Percentiles rank a stretch among this genome's conserved stretches.
Evolutionary conservation across 306 rosid genomes (phyloP).

Genomic region (Betula pendula): DNA sequence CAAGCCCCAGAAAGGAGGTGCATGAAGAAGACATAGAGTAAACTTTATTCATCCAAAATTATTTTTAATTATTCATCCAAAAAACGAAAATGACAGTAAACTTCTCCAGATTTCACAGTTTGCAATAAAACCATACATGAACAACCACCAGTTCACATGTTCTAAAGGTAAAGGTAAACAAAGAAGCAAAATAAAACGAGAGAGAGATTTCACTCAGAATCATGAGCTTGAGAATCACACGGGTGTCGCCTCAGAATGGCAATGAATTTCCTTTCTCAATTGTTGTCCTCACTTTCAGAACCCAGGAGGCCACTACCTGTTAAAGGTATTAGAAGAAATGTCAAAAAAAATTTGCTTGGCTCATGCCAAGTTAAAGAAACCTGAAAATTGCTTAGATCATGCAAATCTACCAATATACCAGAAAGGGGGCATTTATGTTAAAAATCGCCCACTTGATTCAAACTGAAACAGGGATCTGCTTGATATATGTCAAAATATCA

Average conservation of each 20-base stretch:
- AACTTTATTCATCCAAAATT: too few species aligned
- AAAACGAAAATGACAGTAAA: not conserved
- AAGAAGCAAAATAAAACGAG: not conserved
- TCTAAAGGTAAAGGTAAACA: not conserved
- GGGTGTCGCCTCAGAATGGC: not conserved
- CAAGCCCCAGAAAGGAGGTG: not conserved
- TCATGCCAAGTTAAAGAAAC: conserved; percentile 2
- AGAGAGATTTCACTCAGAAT: not conserved
- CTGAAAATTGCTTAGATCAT: not conserved
- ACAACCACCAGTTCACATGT: conserved; percentile 4
- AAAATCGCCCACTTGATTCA: not conserved
- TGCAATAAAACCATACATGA: conserved; percentile 8
- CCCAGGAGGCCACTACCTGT: conserved; percentile 26
- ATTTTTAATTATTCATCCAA: too few species aligned
- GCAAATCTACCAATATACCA: not conserved
- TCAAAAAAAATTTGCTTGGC: conserved; percentile 7
- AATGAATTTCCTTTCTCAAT: not conserved
- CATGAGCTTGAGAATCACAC: not conserved
- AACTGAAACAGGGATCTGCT: conserved; percentile 1
- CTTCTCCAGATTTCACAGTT: not conserved
- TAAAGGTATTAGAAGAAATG: not conserved
- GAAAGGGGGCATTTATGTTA: not conserved
- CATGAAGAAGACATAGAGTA: not conserved
- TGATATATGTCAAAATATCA: not conserved
- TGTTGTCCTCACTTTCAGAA: not conserved